These are phyloP conservation scores for Rhizophagus prolifer DNA, from an alignment of 192 early-diverging fungal genomes.

Conservation along the genomic window DNA sequence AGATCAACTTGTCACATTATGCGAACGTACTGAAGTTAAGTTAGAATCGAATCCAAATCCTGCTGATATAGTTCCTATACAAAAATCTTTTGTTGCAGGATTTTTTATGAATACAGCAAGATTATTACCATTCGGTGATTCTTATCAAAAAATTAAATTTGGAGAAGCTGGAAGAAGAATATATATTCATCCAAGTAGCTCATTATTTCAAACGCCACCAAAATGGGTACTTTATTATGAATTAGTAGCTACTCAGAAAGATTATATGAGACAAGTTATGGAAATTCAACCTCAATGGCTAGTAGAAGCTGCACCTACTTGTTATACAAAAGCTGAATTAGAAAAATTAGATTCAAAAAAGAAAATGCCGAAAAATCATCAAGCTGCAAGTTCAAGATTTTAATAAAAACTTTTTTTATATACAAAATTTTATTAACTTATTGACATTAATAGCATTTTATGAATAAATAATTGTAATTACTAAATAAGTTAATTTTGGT, in stretches of 20 bases:
- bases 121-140: constrained; percentile 83
- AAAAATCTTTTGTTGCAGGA: constrained; percentile 89
- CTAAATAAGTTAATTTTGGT: too few relatives aligned
- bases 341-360: constrained; percentile 23
- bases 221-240: constrained; percentile 92
- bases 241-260: constrained; percentile 87
- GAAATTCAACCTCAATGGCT: constrained; percentile 89
- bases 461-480: too few relatives aligned
- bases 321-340: constrained; percentile 23
- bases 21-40: constrained; percentile 90
- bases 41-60: constrained; percentile 83
- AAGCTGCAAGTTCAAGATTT: not conserved
- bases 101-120: constrained; percentile 95
- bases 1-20: constrained; percentile 88
- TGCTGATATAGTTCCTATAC: constrained; percentile 80
- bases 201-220: constrained; percentile 76
- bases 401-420: too few relatives aligned
- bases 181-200: constrained; percentile 87
- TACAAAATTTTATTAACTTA: too few relatives aligned
- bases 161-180: constrained; percentile 77
- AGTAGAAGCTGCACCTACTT: constrained; percentile 53
- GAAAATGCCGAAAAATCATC: constrained; percentile 30
- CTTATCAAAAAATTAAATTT: constrained; percentile 84
- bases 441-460: too few relatives aligned
- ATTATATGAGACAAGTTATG: constrained; percentile 95